These are phyloP conservation scores for Cyberlindnera saturnus DNA, from an alignment of 805 yeast genomes.

Conservation along the genomic window DNA sequence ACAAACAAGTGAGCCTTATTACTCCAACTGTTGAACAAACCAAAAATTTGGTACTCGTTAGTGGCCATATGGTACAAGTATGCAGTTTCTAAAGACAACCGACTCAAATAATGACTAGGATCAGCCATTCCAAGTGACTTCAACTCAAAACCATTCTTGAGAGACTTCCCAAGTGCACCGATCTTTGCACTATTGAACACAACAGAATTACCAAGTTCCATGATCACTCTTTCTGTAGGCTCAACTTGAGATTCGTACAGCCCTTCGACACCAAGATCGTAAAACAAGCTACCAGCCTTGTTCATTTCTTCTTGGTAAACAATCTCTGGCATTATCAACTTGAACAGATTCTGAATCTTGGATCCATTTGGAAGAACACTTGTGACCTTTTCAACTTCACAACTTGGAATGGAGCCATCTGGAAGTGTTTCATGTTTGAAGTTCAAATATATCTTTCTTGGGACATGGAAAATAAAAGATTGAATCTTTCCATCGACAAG, in stretches of 20 bases:
- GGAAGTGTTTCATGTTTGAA: slow-evolving; percentile 29
- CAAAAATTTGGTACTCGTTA: slow-evolving; percentile 69
- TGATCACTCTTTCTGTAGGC: slow-evolving; percentile 65
- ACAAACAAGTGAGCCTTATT: slow-evolving; percentile 44
- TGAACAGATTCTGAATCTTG: slow-evolving; percentile 44
- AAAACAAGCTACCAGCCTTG: slow-evolving; percentile 57
- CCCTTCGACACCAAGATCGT: slow-evolving; percentile 54
- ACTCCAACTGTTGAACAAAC: slow-evolving; percentile 62
- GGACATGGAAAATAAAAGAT: slow-evolving; percentile 63
- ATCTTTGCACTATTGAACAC: slow-evolving; percentile 61
- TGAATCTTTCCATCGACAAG: slow-evolving; percentile 69
- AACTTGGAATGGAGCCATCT: slow-evolving; percentile 36
- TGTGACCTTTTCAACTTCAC: slow-evolving; percentile 51
- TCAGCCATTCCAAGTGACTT: slow-evolving; percentile 46
- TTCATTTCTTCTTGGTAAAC: slow-evolving; percentile 48
- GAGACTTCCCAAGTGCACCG: slow-evolving; percentile 83
- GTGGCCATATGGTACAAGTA: slow-evolving; percentile 65
- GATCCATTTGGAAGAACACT: slow-evolving; percentile 68
- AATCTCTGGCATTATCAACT: slow-evolving; percentile 63
- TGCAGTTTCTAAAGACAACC: slow-evolving; percentile 50
- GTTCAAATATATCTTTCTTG: slow-evolving; percentile 60
- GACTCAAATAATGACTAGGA: slow-evolving; percentile 45
- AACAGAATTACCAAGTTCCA: slow-evolving; percentile 72
- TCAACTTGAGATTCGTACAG: slow-evolving; percentile 72
- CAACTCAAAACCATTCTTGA: slow-evolving; percentile 76